These are phyloP conservation scores for Malus sylvestris DNA, from an alignment of 306 rosid genomes.

Conservation along the genomic window DNA sequence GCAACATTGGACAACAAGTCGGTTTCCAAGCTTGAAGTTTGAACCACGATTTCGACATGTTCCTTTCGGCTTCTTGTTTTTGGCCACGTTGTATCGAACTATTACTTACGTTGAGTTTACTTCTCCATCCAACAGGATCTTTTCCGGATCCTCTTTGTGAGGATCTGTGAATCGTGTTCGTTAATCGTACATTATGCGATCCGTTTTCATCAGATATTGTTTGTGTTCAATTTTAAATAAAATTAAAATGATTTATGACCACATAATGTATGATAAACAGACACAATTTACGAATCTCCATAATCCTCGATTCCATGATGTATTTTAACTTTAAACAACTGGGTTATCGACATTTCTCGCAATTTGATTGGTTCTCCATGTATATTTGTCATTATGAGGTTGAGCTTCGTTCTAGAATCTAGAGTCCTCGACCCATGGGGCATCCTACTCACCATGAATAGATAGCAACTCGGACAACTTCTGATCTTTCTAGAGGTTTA, in stretches of 20 bases:
- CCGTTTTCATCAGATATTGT: rapidly evolving
- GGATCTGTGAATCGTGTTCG: too few species aligned
- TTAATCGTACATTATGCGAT: rapidly evolving
- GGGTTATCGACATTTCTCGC: background rate
- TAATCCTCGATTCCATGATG: too few species aligned
- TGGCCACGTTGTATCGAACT: background rate
- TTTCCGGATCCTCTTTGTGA: rapidly evolving
- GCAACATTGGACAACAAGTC: background rate
- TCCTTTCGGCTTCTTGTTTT: background rate
- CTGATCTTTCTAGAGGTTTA: too few species aligned
- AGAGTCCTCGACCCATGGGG: too few species aligned
- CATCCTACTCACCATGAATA: too few species aligned
- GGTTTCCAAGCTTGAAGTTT: background rate
- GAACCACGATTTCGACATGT: background rate
- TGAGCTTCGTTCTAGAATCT: too few species aligned
- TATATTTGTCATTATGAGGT: background rate
- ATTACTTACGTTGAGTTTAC: slow-evolving; percentile 2
- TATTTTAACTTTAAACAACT: background rate
- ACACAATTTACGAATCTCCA: rapidly evolving
- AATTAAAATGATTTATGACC: too few species aligned
- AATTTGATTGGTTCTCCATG: background rate
- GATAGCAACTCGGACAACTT: too few species aligned
- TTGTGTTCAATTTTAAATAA: too few species aligned
- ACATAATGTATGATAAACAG: too few species aligned
- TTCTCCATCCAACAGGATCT: background rate